Conservation (phyloP, 2,329 filamentous ascomycete genomes). For the Alternaria atra region DNA sequence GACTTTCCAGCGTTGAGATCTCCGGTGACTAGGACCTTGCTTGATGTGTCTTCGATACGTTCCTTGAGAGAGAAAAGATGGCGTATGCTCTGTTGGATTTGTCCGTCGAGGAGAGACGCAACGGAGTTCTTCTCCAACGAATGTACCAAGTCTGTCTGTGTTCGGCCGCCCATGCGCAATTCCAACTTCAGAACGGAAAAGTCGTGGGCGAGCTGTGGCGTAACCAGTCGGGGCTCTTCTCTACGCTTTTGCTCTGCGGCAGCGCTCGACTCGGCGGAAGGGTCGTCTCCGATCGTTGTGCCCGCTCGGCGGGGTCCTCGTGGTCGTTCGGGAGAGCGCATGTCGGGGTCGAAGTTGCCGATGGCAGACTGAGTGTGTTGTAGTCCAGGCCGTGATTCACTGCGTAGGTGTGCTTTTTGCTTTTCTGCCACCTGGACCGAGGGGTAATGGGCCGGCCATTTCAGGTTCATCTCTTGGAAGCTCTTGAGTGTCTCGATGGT, state of each 20-base stretch:
- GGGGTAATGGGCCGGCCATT: conserved; percentile 96
- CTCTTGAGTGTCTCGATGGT: conserved; percentile 84
- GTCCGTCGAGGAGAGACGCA: conserved; percentile 88
- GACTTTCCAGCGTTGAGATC: conserved; percentile 98
- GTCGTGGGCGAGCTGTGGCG: conserved; percentile 91
- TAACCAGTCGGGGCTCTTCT: conserved; percentile 82
- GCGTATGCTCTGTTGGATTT: conserved; percentile 91
- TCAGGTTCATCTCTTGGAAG: conserved; percentile 86
- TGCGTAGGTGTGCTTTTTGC: conserved; percentile 49
- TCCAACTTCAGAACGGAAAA: conserved; percentile 96
- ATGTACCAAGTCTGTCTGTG: conserved; percentile 90
- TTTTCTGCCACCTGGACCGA: conserved; percentile 69
- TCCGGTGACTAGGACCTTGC: conserved; percentile 94
- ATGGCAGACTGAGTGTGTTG: conserved; percentile 70
- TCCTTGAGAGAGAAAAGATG: conserved; percentile 88
- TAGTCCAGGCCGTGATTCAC: conserved; percentile 68
- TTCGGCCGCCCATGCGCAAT: conserved; percentile 84
- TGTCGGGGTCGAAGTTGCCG: conserved; percentile 57
- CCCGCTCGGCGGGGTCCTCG: conserved; percentile 71
- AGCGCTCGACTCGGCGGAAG: conserved; percentile 76
- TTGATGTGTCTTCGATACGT: conserved; percentile 95
- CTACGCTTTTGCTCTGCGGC: conserved; percentile 68
- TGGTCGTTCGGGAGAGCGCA: conserved; percentile 57
- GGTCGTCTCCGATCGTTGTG: conserved; percentile 69
- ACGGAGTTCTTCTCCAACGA: conserved; percentile 93